Evolutionary conservation across 306 rosid genomes (phyloP), one percentile per base, ranked within the genome.

Genomic region (Begonia peltatifolia): DNA sequence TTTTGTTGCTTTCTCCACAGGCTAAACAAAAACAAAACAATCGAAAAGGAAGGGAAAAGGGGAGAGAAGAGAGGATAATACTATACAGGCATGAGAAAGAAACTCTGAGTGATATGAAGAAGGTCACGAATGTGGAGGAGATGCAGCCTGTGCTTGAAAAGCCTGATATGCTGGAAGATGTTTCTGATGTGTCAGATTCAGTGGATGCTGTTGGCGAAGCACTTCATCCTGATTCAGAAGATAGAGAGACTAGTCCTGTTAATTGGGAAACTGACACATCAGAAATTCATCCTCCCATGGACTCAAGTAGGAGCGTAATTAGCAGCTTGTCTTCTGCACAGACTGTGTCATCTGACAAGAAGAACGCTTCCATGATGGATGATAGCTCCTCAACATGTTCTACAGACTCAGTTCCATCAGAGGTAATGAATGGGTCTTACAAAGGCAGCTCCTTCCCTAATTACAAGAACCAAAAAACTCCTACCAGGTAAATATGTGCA

Each of bases 321-420:
- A 61, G 67, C 65, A 66, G 75, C 67, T 66, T 72, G 44, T 77
- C 82, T 61, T 73, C 87, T 2, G 61, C 54, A 30, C 94, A 77
- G 66, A 84, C 80, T 61, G 87, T 84, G 43, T 50, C 65, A 23
- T 65, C 80, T 36, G 96, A 84, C 42, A 92, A 74, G 53, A 92
- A 75, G 80, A 61, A 77, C 69, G 57, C 62, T 50, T 75, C 69
- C 3, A 69, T 71, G 22, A 70, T 92, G 80, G 99, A 92, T 65
- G 99, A 92, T 70, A 92, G 94, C 76, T 92, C 99, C 66, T 92
- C 99, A 60, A 92, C 96, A 14, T 87, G 99, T 63, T 92, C 99
- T 42, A 77, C 89, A 1, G 99, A 92, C 68, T 92, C 99, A 9
- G 71, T 87, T 61, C 96, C 89, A 13, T 87, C 99, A 17, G 75